Evolutionary conservation across 306 rosid species (phyloP).

Genomic region (Sindora glabra): DNA sequence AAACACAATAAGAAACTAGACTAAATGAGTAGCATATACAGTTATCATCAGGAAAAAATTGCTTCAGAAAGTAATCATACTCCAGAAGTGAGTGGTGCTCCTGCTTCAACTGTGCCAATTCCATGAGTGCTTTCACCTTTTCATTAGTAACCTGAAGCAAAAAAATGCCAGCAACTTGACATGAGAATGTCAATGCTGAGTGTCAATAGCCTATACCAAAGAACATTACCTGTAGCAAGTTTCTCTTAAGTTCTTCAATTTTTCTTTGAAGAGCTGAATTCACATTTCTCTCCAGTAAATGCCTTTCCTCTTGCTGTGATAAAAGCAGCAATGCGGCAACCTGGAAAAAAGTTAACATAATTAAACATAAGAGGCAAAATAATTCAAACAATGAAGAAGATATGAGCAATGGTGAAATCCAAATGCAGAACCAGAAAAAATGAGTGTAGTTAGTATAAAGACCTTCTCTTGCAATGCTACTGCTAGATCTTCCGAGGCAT

Average conservation of each 20-base stretch:
- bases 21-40: conserved; percentile 5
- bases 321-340: conserved; percentile 69
- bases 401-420: conserved; percentile 5
- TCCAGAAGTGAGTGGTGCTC: conserved; percentile 65
- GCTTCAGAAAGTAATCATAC: conserved; percentile 36
- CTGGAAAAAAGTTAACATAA: conserved; percentile 36
- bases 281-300: conserved; percentile 79
- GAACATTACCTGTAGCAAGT: conserved; percentile 70
- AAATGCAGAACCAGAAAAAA: not conserved
- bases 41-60: not conserved
- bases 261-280: conserved; percentile 65
- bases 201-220: conserved; percentile 14
- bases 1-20: conserved; percentile 1
- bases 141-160: conserved; percentile 82
- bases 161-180: conserved; percentile 2
- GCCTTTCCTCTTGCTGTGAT: conserved; percentile 94
- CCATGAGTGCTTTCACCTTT: conserved; percentile 89
- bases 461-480: conserved; percentile 93
- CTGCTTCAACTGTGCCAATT: conserved; percentile 77
- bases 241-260: conserved; percentile 82
- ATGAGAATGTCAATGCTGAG: conserved; percentile 13
- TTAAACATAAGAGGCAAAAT: not conserved
- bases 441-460: not conserved
- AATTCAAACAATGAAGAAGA: conserved; percentile 10
- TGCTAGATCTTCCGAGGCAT: conserved; percentile 61